Conservation (phyloP, 208 protist genomes). For the Borovskyia barvae region DNA sequence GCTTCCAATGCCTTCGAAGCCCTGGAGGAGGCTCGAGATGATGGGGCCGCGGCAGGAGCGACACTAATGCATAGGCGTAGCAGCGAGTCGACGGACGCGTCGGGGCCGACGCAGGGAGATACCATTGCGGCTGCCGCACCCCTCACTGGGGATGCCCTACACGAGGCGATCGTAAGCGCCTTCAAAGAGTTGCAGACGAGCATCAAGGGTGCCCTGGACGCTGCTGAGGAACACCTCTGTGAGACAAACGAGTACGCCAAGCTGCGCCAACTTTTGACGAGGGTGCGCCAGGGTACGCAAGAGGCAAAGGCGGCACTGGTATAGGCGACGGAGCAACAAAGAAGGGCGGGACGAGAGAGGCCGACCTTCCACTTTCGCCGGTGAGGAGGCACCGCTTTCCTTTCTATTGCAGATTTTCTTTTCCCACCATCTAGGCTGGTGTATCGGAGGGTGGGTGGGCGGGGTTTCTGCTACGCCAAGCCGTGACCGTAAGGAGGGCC, state of each 20-base stretch:
- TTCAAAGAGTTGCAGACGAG: constrained; percentile 60
- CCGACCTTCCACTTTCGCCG: not conserved
- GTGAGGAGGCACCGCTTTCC: too few relatives aligned
- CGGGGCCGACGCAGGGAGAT: not conserved
- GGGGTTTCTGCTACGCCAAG: too few relatives aligned
- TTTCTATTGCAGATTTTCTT: too few relatives aligned
- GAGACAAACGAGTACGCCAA: constrained; percentile 34
- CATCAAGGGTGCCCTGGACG: constrained; percentile 59
- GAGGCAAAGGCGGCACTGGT: constrained; percentile 43
- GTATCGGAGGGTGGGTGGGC: too few relatives aligned
- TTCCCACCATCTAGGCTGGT: too few relatives aligned
- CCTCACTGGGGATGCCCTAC: constrained; percentile 11
- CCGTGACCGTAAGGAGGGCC: too few relatives aligned
- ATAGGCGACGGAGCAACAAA: not conserved
- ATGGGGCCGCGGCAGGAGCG: constrained; percentile 10
- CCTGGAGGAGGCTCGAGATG: constrained; percentile 27
- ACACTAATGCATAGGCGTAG: not conserved
- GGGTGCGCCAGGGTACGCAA: constrained; percentile 35
- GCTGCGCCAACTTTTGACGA: constrained; percentile 44
- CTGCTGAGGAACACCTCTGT: constrained; percentile 73
- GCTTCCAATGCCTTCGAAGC: constrained; percentile 37
- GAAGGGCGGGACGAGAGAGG: not conserved
- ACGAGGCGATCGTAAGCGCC: constrained; percentile 34
- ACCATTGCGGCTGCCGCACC: not conserved
- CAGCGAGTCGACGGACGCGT: too few relatives aligned